phyloP scores from a whole-genome alignment of 1,284 basidiomycete genomes.

The Ustilago vetiveriae region DNA sequence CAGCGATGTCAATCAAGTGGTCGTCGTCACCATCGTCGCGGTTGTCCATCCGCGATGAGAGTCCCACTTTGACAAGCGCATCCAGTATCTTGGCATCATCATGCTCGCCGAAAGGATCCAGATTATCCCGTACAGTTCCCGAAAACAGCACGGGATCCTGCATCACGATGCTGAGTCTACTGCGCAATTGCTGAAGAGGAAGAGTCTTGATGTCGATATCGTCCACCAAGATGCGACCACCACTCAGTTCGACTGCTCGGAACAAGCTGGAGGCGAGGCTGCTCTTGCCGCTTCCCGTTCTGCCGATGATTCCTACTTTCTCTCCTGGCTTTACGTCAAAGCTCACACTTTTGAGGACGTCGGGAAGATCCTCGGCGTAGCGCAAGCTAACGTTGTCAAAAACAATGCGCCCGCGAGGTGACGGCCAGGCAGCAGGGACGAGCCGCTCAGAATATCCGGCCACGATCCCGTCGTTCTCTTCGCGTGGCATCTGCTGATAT shows the following conservation, averaged over 20 bases:
- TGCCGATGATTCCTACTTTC: slow-evolving; percentile 69
- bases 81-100: slow-evolving; percentile 81
- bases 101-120: slow-evolving; percentile 87
- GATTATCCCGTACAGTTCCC: slow-evolving; percentile 83
- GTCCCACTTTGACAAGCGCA: slow-evolving; percentile 27
- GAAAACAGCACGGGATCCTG: slow-evolving; percentile 83
- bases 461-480: slow-evolving; percentile 70
- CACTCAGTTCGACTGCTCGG: slow-evolving; percentile 46
- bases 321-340: slow-evolving; percentile 79
- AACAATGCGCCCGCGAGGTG: slow-evolving; percentile 70
- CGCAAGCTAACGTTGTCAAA: slow-evolving; percentile 81
- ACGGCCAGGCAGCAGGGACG: slow-evolving; percentile 69
- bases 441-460: slow-evolving; percentile 4
- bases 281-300: slow-evolving; percentile 72
- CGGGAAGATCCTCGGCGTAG: slow-evolving; percentile 83
- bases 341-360: slow-evolving; percentile 80
- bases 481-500: slow-evolving; percentile 86
- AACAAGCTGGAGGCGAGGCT: slow-evolving; percentile 40
- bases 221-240: slow-evolving; percentile 57
- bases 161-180: slow-evolving; percentile 69
- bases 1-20: slow-evolving; percentile 67
- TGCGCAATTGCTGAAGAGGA: slow-evolving; percentile 58
- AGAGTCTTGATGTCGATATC: slow-evolving; percentile 56
- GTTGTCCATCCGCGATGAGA: slow-evolving; percentile 59
- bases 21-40: not conserved